A percentile compares a stretch with the other conserved stretches of the same genome.
phyloP scores from a whole-genome alignment of 2,329 filamentous ascomycete genomes.

The Nannizzia gypsea region DNA sequence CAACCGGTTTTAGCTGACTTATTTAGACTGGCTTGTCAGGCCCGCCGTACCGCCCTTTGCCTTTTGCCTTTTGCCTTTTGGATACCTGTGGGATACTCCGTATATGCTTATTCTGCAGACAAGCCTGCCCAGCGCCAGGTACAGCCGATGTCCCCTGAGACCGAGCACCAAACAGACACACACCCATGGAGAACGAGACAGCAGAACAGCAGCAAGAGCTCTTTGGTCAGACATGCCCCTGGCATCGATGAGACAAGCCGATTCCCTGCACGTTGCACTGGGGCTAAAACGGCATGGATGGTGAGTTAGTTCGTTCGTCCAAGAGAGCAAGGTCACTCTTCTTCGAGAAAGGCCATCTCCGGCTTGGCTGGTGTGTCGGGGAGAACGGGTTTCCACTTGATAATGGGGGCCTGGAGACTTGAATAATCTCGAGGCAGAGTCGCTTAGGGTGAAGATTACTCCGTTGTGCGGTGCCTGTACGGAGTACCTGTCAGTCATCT shows the following conservation, averaged over 20 bases:
- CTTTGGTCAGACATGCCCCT: slow-evolving; percentile 5
- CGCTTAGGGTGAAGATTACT: too few relatives aligned
- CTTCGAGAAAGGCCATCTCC: background rate
- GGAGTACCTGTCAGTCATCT: background rate
- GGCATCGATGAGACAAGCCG: slow-evolving; percentile 6
- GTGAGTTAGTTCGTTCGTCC: background rate
- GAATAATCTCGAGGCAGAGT: too few relatives aligned
- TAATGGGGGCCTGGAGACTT: too few relatives aligned
- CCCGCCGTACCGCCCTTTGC: too few relatives aligned
- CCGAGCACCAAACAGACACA: background rate
- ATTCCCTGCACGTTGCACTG: slow-evolving; percentile 14
- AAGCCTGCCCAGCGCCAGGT: background rate
- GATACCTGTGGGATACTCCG: background rate
- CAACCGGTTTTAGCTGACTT: background rate
- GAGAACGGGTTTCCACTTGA: background rate
- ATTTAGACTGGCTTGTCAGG: too few relatives aligned
- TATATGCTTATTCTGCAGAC: background rate
- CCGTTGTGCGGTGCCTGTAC: too few relatives aligned
- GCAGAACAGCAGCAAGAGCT: background rate
- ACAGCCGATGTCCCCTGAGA: background rate
- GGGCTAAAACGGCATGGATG: slow-evolving; percentile 9
- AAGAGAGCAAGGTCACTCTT: background rate
- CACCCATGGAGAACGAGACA: too few relatives aligned
- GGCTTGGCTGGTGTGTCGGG: background rate
- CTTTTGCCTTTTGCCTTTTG: too few relatives aligned